Conservation (phyloP, 441 rosid species). For the Daphne laureola region DNA sequence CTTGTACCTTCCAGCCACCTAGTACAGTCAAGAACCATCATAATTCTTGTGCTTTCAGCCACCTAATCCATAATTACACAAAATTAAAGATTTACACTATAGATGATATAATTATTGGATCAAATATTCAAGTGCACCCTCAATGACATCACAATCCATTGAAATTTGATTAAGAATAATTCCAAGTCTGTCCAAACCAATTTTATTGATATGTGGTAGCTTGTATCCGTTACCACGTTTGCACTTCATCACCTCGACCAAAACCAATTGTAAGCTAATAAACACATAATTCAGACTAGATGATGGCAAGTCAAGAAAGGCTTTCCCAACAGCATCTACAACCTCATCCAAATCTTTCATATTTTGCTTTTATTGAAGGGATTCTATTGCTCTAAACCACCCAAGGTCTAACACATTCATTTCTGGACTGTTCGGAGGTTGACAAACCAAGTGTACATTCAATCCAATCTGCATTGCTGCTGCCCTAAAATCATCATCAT, state of each 20-base stretch:
- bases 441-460: not conserved
- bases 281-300: not conserved
- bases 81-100: no score
- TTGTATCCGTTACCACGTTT: no score
- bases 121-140: no score
- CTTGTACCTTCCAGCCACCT: no score
- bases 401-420: constrained; percentile 6
- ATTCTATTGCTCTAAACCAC: constrained; percentile 2
- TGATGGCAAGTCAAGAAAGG: not conserved
- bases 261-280: not conserved
- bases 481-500: not conserved
- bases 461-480: not conserved
- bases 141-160: no score
- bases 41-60: no score
- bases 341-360: not conserved
- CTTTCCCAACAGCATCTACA: not conserved
- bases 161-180: no score
- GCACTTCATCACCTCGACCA: constrained; percentile 1
- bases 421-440: constrained; percentile 1
- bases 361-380: not conserved
- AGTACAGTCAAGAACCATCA: no score
- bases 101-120: no score
- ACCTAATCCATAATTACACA: no score
- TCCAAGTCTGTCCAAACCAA: not conserved
- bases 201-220: not conserved